Evolutionary conservation across 495 filamentous ascomycete species (phyloP), one percentile per base, ranked within the genome.

Genomic region (Podospora anserina): DNA sequence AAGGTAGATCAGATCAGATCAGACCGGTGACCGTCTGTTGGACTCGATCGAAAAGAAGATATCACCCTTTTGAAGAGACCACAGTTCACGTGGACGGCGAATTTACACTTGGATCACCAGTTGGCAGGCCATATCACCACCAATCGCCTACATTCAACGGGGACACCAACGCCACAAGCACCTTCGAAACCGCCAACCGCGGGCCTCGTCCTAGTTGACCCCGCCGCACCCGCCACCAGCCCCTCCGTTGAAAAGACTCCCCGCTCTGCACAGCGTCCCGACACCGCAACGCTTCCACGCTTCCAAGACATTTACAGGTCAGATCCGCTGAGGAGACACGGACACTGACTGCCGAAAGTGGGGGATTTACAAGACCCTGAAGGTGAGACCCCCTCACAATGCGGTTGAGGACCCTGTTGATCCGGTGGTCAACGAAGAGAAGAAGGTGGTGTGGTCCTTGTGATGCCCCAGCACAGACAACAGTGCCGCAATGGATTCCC

Each of bases 51-150:
- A 62, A 20, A 53, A 34, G 5, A 49, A 66, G 28, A 27, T 19
- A 19, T 55, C 60, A 63, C 63, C 66, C n/a, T 59, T 26, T 16
- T 28, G n/a, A 0, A n/a, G 49, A 39, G 44, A 28, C 19, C 28
- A 18, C 32, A 27, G 39, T 27, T 68, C 71, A 78, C 77, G 76
- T 74, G 75, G 66, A 75, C 63, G 6, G 7, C 53, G 61, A 67
- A 63, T 64, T 72, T 76, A 71, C 72, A 75, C 61, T 68, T 62
- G 57, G 55, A 61, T 70, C 74, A 71, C 76, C 72, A 70, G 67
- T 61, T 60, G 65, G 65, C 73, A 63, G 26, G 19, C 7, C 7
- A 26, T 62, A 53, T 4, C 69, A 59, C 53, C 59, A 54, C 68
- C 69, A 68, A 74, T 71, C 70, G 67, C 66, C 44, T 54, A 55